Evolutionary conservation across 2,329 filamentous ascomycete species (phyloP).

Genomic region (Botrytis paeoniae): DNA sequence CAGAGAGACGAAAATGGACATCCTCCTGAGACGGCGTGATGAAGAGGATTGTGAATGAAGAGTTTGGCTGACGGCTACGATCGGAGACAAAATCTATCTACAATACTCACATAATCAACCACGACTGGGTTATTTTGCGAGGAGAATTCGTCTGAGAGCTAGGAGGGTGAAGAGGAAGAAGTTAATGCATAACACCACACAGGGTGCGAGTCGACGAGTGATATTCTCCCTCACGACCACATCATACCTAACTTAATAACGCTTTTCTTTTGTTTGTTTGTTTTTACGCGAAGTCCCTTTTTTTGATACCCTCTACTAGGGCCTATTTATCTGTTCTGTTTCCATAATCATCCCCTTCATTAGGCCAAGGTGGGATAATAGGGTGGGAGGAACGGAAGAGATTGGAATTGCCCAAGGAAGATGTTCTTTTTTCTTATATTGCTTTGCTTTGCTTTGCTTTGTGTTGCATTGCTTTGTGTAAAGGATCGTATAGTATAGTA

Average conservation of each 20-base stretch:
- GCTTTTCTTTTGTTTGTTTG: background rate
- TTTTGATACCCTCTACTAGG: constrained; percentile 2
- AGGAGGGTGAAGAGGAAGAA: background rate
- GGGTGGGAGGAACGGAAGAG: background rate
- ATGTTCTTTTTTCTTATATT: background rate
- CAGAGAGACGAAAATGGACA: constrained; percentile 27
- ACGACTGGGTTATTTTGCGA: background rate
- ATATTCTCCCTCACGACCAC: background rate
- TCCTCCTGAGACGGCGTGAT: constrained; percentile 1
- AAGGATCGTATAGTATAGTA: background rate
- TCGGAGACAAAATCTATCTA: background rate
- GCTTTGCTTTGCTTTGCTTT: background rate
- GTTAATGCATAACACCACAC: background rate
- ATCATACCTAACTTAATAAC: background rate
- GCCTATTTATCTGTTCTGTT: background rate
- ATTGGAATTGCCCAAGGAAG: background rate
- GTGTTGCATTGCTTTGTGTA: background rate
- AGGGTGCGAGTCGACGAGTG: background rate
- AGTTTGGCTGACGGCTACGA: background rate
- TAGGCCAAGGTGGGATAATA: background rate
- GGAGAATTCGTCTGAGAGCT: background rate
- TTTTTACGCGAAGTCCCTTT: background rate
- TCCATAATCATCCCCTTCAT: background rate
- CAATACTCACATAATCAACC: background rate
- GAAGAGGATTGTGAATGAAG: background rate